phyloP scores from a whole-genome alignment of 2,329 filamentous ascomycete species.

The Botrytis byssoidea region DNA sequence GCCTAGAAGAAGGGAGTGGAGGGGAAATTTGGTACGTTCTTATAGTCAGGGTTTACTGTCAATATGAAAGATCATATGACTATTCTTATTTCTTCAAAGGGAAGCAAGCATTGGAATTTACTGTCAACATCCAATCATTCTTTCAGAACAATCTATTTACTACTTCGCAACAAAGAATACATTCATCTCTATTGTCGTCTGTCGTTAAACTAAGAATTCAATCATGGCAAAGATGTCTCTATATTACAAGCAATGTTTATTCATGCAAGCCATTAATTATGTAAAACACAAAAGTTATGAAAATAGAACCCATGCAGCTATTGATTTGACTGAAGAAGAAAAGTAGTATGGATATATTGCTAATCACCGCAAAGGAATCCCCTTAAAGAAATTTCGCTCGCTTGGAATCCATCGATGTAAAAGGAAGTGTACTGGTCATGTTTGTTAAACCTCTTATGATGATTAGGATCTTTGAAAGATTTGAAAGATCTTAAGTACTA shows the following conservation, averaged over 20 bases:
- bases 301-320: background rate
- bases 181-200: background rate
- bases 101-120: background rate
- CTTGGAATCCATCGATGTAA: background rate
- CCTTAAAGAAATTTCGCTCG: background rate
- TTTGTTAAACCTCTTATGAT: background rate
- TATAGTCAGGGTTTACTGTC: background rate
- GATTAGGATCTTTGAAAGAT: too few species aligned
- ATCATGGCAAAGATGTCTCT: background rate
- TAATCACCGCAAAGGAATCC: background rate
- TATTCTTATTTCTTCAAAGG: background rate
- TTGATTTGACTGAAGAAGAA: background rate
- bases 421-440: background rate
- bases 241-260: background rate
- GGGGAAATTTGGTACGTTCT: background rate
- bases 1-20: background rate
- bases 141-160: background rate
- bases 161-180: background rate
- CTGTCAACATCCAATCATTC: background rate
- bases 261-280: background rate
- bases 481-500: too few species aligned
- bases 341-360: background rate
- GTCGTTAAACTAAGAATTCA: accelerated
- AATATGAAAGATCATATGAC: background rate
- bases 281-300: background rate